Base-by-base conservation (phyloP, 495 filamentous ascomycete genomes). In the Umbilicaria muhlenbergii region DNA sequence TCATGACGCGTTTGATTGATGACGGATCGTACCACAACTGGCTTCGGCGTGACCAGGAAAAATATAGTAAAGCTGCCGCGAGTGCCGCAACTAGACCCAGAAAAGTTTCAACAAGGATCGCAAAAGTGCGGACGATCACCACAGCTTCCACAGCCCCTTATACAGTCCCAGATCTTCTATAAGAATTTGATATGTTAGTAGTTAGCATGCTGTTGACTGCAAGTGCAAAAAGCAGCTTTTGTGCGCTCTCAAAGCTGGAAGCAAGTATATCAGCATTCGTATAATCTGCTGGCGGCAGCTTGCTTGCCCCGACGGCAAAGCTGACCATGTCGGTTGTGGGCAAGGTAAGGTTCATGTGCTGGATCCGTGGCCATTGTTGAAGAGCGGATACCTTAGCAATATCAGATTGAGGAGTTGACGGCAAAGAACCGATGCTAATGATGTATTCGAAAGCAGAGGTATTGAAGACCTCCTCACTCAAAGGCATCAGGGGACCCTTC, bases 201-300 rank as follows among this genome's bases (percentile, higher is more conserved):
- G 39, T 40, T 0, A 66, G 38, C 0, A 63, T 17, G 1, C 51
- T 34, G 11, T 52, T 51, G 32, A 68, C 42, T 1, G 54, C 54
- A 5, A 55, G 36, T 0, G 61, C 51, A 40, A 72, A 68, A 4
- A 71, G 41, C 0, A 63, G 31, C 32, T 59, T 47, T 16, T 70
- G 61, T 1, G 59, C 60, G 3, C 21, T 41, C 28, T 53, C 32
- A 32, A 63, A 64, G 0, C 54, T 50, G 3, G 45, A n/a, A 0
- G 39, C 37, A 5, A 71, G 48, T 1, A 41, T 21, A 7, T 34
- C 35, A 0, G 50, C 54, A 34, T 64, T 48, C 6, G 49, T 34
- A 32, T 58, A 58, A 6, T 62, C 49, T 5, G 49, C 45, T 2
- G 55, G n/a, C 3, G 54, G 37, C 0, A 36, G 38, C 1, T 50